Percentiles rank a stretch among this genome's conserved stretches.
Evolutionary conservation across 352 stramenopile genomes (phyloP).

Genomic region (Pythium coloratum): DNA sequence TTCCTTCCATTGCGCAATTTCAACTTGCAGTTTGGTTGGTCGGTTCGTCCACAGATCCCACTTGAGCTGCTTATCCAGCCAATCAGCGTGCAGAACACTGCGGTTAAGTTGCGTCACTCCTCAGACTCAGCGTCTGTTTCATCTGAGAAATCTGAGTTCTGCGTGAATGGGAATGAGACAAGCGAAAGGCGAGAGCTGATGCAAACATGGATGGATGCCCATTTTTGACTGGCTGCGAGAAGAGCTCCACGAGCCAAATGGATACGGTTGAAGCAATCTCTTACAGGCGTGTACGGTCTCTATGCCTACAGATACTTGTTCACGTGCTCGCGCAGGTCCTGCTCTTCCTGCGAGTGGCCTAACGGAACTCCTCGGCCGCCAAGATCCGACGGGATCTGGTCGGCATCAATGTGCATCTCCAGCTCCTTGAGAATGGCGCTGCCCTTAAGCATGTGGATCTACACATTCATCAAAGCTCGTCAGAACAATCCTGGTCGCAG

Average conservation of each 20-base stretch:
- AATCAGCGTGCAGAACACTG: slow-evolving; percentile 10
- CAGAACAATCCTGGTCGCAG: neutral
- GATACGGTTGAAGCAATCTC: neutral
- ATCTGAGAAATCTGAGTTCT: neutral
- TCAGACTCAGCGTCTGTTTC: slow-evolving; percentile 15
- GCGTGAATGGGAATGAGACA: slow-evolving; percentile 1
- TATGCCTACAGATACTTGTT: slow-evolving; percentile 59
- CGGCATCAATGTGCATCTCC: slow-evolving; percentile 65
- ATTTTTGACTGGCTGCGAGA: slow-evolving; percentile 21
- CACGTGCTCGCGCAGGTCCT: slow-evolving; percentile 61
- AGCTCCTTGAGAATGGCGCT: slow-evolving; percentile 73
- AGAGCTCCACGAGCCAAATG: neutral
- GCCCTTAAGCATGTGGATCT: slow-evolving; percentile 76
- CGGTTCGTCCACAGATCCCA: slow-evolving; percentile 26
- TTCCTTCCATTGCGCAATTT: slow-evolving; percentile 26
- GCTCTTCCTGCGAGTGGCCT: slow-evolving; percentile 74
- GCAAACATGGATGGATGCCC: neutral
- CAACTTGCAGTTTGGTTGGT: slow-evolving; percentile 35
- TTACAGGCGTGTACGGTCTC: slow-evolving; percentile 14
- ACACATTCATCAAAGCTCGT: neutral
- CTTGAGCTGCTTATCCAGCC: slow-evolving; percentile 8
- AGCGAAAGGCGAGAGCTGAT: neutral
- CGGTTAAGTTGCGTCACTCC: neutral
- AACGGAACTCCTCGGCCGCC: slow-evolving; percentile 58
- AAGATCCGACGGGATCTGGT: slow-evolving; percentile 75